Evolutionary conservation across 352 stramenopile genomes (phyloP).

Genomic region (Blastocystis sp.): DNA sequence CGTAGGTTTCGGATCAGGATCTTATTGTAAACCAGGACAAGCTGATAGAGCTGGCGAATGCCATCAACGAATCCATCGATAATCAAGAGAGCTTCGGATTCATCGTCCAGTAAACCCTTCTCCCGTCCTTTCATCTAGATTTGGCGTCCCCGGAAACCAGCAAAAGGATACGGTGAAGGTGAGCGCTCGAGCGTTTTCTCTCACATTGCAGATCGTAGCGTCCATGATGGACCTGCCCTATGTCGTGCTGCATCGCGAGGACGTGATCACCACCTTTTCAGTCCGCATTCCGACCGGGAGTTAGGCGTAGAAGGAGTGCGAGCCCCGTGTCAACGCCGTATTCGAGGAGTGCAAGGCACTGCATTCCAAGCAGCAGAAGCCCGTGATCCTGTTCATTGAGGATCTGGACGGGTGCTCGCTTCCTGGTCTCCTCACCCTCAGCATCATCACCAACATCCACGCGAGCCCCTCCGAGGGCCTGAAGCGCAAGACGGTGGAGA

Average conservation of each 20-base stretch:
- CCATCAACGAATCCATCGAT: not conserved
- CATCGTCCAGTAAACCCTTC: not conserved
- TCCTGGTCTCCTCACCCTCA: not conserved
- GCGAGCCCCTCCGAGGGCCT: not conserved
- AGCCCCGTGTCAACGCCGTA: not conserved
- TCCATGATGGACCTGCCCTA: not conserved
- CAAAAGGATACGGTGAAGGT: conserved; percentile 33
- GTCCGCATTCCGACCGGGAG: not conserved
- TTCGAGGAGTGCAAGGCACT: not conserved
- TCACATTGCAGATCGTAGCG: not conserved
- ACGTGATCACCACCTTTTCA: not conserved
- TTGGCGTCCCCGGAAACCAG: conserved; percentile 9
- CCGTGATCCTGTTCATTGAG: conserved; percentile 20
- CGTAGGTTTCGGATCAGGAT: not conserved
- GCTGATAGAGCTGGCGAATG: not conserved
- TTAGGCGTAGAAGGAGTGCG: conserved; percentile 21
- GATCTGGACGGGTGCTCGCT: not conserved
- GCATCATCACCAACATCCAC: not conserved
- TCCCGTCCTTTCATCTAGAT: not conserved
- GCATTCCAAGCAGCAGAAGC: not conserved
- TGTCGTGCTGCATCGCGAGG: not conserved
- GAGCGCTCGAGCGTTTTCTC: not conserved
- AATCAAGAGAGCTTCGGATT: not conserved
- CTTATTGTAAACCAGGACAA: not conserved
- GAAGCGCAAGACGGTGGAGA: conserved; percentile 21